Evolutionary conservation across 2,329 filamentous ascomycete genomes (phyloP).

Genomic region (Phialophora expanda): DNA sequence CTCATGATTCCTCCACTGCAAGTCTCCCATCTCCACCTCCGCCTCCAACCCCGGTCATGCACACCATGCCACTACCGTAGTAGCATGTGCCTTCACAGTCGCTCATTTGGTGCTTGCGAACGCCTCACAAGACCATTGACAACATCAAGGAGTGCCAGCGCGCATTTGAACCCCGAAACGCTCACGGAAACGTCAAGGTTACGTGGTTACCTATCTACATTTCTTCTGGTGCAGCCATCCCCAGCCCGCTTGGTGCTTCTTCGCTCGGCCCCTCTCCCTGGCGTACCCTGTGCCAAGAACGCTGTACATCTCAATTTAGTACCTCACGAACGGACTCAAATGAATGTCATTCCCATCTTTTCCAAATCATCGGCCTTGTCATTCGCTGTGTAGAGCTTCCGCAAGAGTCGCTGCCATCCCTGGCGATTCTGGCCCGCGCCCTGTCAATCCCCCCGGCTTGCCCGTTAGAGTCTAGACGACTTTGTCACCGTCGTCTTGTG

Average conservation of each 20-base stretch:
- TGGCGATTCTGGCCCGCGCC: not conserved
- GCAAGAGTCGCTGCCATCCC: not conserved
- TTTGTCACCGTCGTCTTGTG: conserved; percentile 7
- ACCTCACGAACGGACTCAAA: not conserved
- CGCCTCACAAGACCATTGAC: conserved; percentile 23
- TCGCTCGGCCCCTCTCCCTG: conserved; percentile 2
- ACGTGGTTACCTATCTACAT: conserved; percentile 20
- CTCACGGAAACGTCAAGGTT: conserved; percentile 13
- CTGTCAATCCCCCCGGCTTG: conserved; percentile 1
- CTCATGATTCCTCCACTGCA: conserved; percentile 16
- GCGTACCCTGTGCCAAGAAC: conserved; percentile 11
- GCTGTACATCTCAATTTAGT: conserved; percentile 5
- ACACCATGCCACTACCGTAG: conserved; percentile 14
- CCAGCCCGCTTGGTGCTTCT: conserved; percentile 7
- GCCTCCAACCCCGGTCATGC: conserved; percentile 23
- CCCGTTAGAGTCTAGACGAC: not conserved
- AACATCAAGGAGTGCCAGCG: conserved; percentile 15
- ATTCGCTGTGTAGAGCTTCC: conserved; percentile 6
- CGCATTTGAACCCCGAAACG: conserved; percentile 4
- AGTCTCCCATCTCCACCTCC: conserved; percentile 18
- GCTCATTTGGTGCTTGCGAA: conserved; percentile 20
- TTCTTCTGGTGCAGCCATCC: conserved; percentile 14
- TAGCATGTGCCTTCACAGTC: conserved; percentile 27
- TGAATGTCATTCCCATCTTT: conserved; percentile 11
- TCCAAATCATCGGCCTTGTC: not conserved